These are phyloP conservation scores for Aspergillus niger DNA, from an alignment of 2,329 filamentous ascomycete species.

Conservation along the genomic window DNA sequence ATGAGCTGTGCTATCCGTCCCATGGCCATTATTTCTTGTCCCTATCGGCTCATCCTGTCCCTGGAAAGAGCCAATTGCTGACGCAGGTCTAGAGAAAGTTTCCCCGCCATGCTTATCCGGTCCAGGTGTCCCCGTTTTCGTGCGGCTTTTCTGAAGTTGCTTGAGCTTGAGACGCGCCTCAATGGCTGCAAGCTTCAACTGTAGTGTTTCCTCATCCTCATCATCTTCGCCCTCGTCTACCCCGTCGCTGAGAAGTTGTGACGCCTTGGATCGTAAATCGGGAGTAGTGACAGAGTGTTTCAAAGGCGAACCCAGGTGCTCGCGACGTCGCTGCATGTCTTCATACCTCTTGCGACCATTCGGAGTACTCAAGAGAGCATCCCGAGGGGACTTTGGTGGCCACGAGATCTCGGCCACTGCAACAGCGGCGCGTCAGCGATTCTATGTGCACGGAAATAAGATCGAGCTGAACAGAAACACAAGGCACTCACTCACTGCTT, in stretches of 20 bases:
- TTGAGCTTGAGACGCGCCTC: slow-evolving; percentile 86
- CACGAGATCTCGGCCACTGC: slow-evolving; percentile 53
- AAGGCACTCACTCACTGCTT: slow-evolving; percentile 27
- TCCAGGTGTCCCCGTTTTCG: slow-evolving; percentile 26
- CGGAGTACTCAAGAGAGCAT: slow-evolving; percentile 69
- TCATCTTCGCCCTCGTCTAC: slow-evolving; percentile 58
- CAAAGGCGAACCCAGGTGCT: slow-evolving; percentile 69
- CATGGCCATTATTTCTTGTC: slow-evolving; percentile 13
- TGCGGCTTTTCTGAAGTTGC: slow-evolving; percentile 67
- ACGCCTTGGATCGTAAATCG: slow-evolving; percentile 37
- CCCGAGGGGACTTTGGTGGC: slow-evolving; percentile 65
- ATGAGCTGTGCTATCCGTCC: slow-evolving; percentile 19
- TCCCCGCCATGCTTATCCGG: slow-evolving; percentile 27
- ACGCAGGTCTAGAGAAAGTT: slow-evolving; percentile 24
- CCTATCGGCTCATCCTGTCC: slow-evolving; percentile 19
- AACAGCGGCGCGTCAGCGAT: background rate
- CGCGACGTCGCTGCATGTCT: slow-evolving; percentile 65
- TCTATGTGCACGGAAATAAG: background rate
- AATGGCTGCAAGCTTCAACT: slow-evolving; percentile 84
- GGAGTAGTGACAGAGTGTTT: slow-evolving; percentile 53
- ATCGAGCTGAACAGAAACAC: background rate
- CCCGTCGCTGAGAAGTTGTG: slow-evolving; percentile 34
- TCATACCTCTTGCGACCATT: slow-evolving; percentile 75
- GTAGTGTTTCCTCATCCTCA: slow-evolving; percentile 85
- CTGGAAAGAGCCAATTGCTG: slow-evolving; percentile 28